These are phyloP conservation scores for Diaporthe velutina DNA, from an alignment of 2,329 filamentous ascomycete species.

Conservation along the genomic window DNA sequence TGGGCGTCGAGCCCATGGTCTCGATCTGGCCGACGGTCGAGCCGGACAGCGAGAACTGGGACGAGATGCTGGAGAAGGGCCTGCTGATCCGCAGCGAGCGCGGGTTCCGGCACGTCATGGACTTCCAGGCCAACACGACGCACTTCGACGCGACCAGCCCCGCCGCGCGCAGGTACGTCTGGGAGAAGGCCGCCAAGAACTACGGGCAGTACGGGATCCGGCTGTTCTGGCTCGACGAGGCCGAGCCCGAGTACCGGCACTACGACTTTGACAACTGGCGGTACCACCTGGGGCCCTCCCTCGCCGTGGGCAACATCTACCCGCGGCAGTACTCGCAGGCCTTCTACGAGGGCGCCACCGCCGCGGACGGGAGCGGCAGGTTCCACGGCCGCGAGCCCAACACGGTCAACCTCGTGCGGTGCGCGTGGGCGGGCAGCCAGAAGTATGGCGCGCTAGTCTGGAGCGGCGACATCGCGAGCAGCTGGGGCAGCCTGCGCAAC, in stretches of 20 bases:
- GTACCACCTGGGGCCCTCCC: conserved; percentile 67
- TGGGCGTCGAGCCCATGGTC: conserved; percentile 76
- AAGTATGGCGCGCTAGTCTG: conserved; percentile 75
- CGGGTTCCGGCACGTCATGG: conserved; percentile 69
- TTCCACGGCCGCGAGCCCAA: conserved; percentile 47
- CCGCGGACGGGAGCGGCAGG: conserved; percentile 44
- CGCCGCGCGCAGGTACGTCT: conserved; percentile 68
- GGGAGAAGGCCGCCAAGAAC: conserved; percentile 69
- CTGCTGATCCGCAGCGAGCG: conserved; percentile 72
- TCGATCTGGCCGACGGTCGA: conserved; percentile 79
- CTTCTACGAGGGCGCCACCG: conserved; percentile 71
- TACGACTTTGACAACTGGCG: conserved; percentile 78
- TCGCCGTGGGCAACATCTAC: conserved; percentile 69
- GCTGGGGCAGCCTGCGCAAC: conserved; percentile 70
- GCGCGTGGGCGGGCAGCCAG: conserved; percentile 68
- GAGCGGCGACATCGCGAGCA: conserved; percentile 76
- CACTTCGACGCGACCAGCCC: conserved; percentile 76
- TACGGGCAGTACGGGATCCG: conserved; percentile 74
- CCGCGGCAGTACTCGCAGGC: conserved; percentile 69
- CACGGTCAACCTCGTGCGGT: conserved; percentile 67
- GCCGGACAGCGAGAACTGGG: conserved; percentile 68
- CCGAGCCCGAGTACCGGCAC: conserved; percentile 73
- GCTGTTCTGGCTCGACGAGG: conserved; percentile 78
- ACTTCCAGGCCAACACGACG: conserved; percentile 69
- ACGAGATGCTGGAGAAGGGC: conserved; percentile 72